Conservation (phyloP, 495 filamentous ascomycete species). For the Penicillium roqueforti region DNA sequence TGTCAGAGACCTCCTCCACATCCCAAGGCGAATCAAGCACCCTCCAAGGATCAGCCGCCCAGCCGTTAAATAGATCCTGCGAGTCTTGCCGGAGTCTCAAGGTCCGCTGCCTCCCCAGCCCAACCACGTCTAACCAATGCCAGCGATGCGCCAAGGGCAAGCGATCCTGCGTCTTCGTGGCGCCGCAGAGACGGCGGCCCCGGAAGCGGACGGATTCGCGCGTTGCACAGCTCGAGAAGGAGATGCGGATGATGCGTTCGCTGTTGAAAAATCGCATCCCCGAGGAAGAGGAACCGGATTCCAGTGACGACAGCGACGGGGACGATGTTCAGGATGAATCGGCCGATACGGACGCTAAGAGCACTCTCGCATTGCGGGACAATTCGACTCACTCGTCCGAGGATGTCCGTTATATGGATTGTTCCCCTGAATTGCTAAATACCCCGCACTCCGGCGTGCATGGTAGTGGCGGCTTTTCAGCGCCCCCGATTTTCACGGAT, state of each 20-base stretch:
- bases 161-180: conserved; percentile 70
- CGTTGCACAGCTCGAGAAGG: conserved; percentile 84
- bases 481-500: conserved; percentile 16
- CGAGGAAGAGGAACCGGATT: conserved; percentile 33
- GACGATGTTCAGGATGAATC: conserved; percentile 25
- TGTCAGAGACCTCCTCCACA: conserved; percentile 30
- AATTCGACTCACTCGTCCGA: conserved; percentile 19
- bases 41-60: conserved; percentile 21
- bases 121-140: conserved; percentile 57
- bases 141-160: conserved; percentile 76
- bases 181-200: conserved; percentile 72
- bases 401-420: conserved; percentile 25
- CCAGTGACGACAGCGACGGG: conserved; percentile 25
- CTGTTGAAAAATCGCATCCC: conserved; percentile 38
- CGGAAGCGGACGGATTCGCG: conserved; percentile 78
- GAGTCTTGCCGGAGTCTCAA: conserved; percentile 82
- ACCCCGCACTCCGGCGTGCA: conserved; percentile 19
- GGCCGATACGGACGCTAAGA: conserved; percentile 19
- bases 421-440: conserved; percentile 25
- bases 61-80: conserved; percentile 63
- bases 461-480: conserved; percentile 14
- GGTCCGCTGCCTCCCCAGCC: conserved; percentile 75
- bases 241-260: conserved; percentile 64
- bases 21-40: conserved; percentile 28
- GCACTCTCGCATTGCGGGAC: conserved; percentile 17